Conservation (phyloP, 345 rosid genomes). For the Eucalyptus curtisii region DNA sequence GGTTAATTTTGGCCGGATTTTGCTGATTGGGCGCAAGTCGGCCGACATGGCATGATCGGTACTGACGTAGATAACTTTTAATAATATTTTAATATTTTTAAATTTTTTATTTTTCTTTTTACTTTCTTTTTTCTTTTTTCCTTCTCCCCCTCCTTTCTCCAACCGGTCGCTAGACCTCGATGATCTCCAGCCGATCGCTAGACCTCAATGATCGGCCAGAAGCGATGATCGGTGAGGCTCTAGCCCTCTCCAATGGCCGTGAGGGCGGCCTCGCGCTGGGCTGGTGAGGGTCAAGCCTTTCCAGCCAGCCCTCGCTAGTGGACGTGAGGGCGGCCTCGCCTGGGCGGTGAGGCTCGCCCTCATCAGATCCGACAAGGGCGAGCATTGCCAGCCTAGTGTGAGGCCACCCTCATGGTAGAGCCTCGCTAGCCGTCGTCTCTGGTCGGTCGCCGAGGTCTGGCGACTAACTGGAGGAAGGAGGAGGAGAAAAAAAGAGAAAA, state of each 20-base stretch:
- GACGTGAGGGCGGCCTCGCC: accelerated
- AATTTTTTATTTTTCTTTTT: accelerated
- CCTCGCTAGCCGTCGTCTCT: too few species aligned
- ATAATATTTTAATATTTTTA: too few species aligned
- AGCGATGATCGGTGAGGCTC: accelerated
- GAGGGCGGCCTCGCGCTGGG: accelerated
- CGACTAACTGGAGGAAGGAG: accelerated
- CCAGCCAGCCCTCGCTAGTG: too few species aligned
- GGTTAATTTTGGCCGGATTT: too few species aligned
- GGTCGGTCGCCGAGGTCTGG: accelerated
- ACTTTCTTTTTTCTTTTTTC: accelerated
- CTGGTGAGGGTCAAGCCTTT: too few species aligned
- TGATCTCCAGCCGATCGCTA: accelerated
- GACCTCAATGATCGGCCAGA: accelerated
- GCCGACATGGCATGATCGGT: accelerated
- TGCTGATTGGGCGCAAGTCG: accelerated
- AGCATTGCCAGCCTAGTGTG: accelerated
- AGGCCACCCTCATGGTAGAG: too few species aligned
- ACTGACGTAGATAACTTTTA: accelerated
- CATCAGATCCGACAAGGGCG: accelerated
- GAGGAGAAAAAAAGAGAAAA: too few species aligned
- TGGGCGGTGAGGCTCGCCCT: too few species aligned
- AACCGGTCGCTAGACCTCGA: accelerated
- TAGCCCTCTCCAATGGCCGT: too few species aligned
- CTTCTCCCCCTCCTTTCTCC: too few species aligned